Percentiles rank a stretch among this genome's conserved stretches.
Conservation (phyloP, 1,284 basidiomycete species). For the Volvariella volvacea region DNA sequence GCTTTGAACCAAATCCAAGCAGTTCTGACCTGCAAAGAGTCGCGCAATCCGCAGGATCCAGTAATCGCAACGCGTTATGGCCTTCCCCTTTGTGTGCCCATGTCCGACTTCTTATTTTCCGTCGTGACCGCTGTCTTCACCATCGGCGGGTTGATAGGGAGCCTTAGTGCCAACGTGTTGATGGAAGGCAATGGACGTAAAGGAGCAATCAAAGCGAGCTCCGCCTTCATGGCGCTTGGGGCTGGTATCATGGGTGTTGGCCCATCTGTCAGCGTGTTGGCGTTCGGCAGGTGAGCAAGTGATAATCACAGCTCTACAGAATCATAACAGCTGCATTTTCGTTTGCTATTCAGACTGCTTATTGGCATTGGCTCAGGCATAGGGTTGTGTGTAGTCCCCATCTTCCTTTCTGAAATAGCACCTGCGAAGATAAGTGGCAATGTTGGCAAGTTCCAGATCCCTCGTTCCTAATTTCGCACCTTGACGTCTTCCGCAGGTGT, state of each 20-base stretch:
- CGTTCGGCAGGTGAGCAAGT: constrained; percentile 58
- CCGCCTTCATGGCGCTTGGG: constrained; percentile 53
- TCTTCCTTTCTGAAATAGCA: constrained; percentile 80
- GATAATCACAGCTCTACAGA: neutral
- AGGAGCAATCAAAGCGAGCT: constrained; percentile 55
- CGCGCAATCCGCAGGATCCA: constrained; percentile 16
- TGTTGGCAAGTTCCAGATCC: constrained; percentile 40
- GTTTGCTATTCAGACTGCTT: constrained; percentile 46
- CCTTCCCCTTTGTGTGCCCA: constrained; percentile 67
- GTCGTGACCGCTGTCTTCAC: constrained; percentile 82
- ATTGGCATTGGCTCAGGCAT: constrained; percentile 79
- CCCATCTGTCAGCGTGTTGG: constrained; percentile 48
- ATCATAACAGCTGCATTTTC: neutral
- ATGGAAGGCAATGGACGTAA: constrained; percentile 69
- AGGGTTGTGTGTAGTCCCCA: constrained; percentile 80
- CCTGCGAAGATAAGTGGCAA: constrained; percentile 69
- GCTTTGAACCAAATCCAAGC: constrained; percentile 84
- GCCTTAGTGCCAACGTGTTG: constrained; percentile 59
- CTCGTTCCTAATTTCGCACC: neutral
- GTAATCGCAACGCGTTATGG: constrained; percentile 21
- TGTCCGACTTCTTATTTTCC: constrained; percentile 73
- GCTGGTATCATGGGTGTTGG: constrained; percentile 61
- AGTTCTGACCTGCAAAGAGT: constrained; percentile 60
- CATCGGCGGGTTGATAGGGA: constrained; percentile 81
- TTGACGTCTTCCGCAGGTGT: constrained; percentile 46